Evolutionary conservation across 2,329 filamentous ascomycete genomes (phyloP).

Genomic region (Cylindrodendrum hubeiense): DNA sequence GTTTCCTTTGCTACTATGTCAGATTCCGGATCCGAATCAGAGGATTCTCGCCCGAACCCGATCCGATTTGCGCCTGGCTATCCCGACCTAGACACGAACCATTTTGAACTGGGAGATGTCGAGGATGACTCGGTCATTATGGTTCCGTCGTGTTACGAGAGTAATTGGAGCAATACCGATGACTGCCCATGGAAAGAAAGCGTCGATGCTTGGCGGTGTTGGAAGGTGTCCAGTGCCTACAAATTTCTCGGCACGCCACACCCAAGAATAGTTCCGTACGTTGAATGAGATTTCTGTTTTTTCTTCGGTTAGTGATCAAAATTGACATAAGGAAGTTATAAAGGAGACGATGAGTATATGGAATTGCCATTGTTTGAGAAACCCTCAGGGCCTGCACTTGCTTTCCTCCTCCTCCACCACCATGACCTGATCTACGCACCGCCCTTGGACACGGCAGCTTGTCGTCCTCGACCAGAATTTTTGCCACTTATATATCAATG

Average conservation of each 20-base stretch:
- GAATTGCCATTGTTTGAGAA: slow-evolving; percentile 8
- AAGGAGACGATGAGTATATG: slow-evolving; percentile 8
- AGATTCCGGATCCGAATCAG: neutral
- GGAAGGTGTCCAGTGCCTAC: slow-evolving; percentile 9
- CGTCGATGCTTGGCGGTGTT: neutral
- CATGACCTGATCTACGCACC: neutral
- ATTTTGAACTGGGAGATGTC: neutral
- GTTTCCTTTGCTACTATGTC: neutral
- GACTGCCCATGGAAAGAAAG: slow-evolving; percentile 9
- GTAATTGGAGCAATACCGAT: neutral
- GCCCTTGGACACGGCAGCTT: neutral
- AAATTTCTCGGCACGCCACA: slow-evolving; percentile 4
- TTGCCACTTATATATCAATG: slow-evolving; percentile 13
- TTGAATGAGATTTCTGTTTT: neutral
- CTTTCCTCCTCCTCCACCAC: neutral
- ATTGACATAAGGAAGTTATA: slow-evolving; percentile 2
- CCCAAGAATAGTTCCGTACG: slow-evolving; percentile 3
- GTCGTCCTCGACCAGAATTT: neutral
- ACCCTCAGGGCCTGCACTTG: slow-evolving; percentile 4
- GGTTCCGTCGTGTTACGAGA: neutral
- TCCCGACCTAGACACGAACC: neutral
- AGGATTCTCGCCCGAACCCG: neutral
- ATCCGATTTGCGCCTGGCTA: neutral
- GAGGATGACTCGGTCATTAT: neutral
- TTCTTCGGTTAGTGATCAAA: neutral